Base-by-base conservation (phyloP, 495 filamentous ascomycete genomes). In the Rostrohypoxylon terebratum region DNA sequence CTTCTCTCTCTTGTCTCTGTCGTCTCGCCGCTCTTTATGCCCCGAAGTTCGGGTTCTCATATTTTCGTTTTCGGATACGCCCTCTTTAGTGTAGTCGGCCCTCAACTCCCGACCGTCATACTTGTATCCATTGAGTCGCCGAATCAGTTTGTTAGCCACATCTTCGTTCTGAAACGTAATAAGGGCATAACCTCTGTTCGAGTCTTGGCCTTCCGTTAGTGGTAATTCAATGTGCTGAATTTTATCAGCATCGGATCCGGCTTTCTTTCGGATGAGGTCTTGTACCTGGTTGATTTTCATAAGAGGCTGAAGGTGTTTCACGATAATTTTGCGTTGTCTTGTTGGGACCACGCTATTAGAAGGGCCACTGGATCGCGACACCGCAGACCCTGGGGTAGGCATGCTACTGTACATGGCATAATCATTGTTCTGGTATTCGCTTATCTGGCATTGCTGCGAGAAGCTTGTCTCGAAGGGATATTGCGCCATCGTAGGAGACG, bases 271-370 rank as follows among this genome's bases (percentile, higher is more conserved):
- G 48, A 77, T 74, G 21, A 77, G 76, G 10, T 76, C 76, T 71
- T 71, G 73, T 55, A 77, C 66, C 45, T 77, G 76, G 54, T 70
- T 66, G 60, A 72, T 54, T 36, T 40, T 76, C n/a, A 44, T 36
- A 70, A 64, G 74, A 23, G 76, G 76, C 18, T 77, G 76, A 42
- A 77, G 70, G 40, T 77, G 76, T 55, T 75, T 75, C 33, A 77
- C 67, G n/a, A 76, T 76, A 23, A 77, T 74, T 25, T 76, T 77
- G 38, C 76, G 76, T 31, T 71, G 71, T 45, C 50, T 77, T 4
- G 70, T 72, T 1, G 67, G 48, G 23, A 76, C 54, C 54, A 75
- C 59, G n/a, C 57, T 57, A 25, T 34, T 60, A 45, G 64, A 61
- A 45, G 69, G 16, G 23, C 55, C 50, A 48, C 44, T 53, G 23